Conservation (phyloP, 441 rosid genomes). For the Pelargonium citronellum region DNA sequence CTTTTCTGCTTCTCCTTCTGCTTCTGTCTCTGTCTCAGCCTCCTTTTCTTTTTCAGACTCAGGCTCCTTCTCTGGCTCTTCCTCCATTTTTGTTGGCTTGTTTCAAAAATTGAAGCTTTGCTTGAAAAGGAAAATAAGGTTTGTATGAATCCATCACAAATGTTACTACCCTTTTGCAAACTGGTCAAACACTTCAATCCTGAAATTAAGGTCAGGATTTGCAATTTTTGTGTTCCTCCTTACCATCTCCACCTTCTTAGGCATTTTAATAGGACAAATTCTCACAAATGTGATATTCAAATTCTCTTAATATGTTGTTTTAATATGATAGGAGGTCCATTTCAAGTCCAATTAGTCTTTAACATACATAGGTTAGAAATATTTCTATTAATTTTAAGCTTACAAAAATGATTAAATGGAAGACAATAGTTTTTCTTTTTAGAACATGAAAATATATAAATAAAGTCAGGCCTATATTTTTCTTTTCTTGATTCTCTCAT, state of each 20-base stretch:
- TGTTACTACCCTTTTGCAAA: no score
- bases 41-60: neutral
- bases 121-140: neutral
- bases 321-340: no score
- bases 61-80: neutral
- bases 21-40: neutral
- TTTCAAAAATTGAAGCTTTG: neutral
- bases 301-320: no score
- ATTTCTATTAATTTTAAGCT: no score
- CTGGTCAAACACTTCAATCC: neutral
- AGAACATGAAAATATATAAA: no score
- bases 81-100: neutral
- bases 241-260: neutral
- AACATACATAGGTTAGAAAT: no score
- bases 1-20: neutral
- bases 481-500: no score
- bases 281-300: no score
- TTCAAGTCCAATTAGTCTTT: no score
- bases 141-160: neutral
- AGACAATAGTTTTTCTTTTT: no score
- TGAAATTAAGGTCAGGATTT: neutral
- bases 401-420: no score
- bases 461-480: no score
- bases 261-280: neutral
- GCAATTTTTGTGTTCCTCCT: constrained; percentile 11